Conservation (phyloP, 768 basidiomycete species). For the Leccinum subtestaceum region DNA sequence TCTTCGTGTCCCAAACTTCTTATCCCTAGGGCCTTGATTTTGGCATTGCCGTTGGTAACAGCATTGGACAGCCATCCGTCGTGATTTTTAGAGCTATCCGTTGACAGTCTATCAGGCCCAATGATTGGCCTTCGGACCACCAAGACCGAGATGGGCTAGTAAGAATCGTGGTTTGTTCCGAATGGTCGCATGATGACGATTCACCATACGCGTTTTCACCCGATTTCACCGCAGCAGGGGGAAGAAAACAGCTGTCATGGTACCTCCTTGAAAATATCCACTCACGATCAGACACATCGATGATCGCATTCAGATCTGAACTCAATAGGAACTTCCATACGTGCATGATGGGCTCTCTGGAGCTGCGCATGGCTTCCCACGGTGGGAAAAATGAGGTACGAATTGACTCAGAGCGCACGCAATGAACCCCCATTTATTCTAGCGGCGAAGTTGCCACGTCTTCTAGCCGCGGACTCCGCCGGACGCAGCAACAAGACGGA, state of each 20-base stretch:
- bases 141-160: constrained; percentile 1
- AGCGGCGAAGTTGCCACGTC: not conserved
- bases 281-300: not conserved
- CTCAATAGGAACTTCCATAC: not conserved
- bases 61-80: constrained; percentile 3
- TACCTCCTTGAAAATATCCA: not conserved
- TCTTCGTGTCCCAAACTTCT: constrained; percentile 1
- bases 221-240: not conserved
- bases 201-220: constrained; percentile 10
- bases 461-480: constrained; percentile 8
- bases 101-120: not conserved
- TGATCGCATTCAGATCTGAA: constrained; percentile 1
- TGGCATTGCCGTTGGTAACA: constrained; percentile 12
- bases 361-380: not conserved
- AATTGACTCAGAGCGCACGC: constrained; percentile 4
- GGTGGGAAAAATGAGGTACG: not conserved
- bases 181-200: not conserved
- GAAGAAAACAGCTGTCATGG: not conserved
- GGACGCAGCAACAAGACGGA: not conserved
- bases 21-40: constrained; percentile 7
- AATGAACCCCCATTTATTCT: not conserved
- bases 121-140: constrained; percentile 9
- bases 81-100: not conserved
- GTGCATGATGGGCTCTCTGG: not conserved
- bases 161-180: not conserved